Evolutionary conservation across 306 rosid species (phyloP), one percentile per base, ranked within the genome.

Genomic region (Cyclanthera cordifolia): DNA sequence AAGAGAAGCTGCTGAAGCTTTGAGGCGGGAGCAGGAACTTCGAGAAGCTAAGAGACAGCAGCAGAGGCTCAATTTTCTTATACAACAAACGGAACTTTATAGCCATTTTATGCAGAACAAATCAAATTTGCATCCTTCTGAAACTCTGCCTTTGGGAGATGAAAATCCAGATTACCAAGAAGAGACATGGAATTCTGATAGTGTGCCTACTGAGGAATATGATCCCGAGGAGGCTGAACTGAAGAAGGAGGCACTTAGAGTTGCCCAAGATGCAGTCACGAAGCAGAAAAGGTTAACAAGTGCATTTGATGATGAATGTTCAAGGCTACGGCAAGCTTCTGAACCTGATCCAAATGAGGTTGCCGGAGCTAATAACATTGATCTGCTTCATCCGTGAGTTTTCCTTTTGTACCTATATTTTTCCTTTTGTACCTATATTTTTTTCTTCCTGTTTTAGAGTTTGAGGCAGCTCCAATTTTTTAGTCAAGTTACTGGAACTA

Each of bases 51-150:
- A 88, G 96, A 88, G 99, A 77, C 99, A 94, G 70, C 95, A 90
- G 83, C 99, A 94, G 78, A 85, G 95, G 78, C 91, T 94, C 80
- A 94, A 86, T 85, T 94, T 94, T 84, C 96, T 94, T 67, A 94
- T 94, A 78, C 95, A 94, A 76, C 99, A 94, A 76, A 94, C 99
- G 19, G 99, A 94, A 80, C 83, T 94, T 65, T 94, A 94, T 76
- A 90, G 99, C 83, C 99, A 94, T 81, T 94, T 94, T 76, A 90
- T 94, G 99, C 97, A 86, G 85, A 90, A 94, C 84, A 94, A 94
- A 85, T 73, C 95, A 66, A 89, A 79, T 78, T 66, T 85, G 64
- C 81, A 83, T 76, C 76, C 91, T 37, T 79, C 95, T 54, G 99
- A 90, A 60, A 77, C 77, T 78, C 67, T 83, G 60, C 70, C 88